phyloP scores from a whole-genome alignment of 208 protist species.

The Crithidia expoeki region DNA sequence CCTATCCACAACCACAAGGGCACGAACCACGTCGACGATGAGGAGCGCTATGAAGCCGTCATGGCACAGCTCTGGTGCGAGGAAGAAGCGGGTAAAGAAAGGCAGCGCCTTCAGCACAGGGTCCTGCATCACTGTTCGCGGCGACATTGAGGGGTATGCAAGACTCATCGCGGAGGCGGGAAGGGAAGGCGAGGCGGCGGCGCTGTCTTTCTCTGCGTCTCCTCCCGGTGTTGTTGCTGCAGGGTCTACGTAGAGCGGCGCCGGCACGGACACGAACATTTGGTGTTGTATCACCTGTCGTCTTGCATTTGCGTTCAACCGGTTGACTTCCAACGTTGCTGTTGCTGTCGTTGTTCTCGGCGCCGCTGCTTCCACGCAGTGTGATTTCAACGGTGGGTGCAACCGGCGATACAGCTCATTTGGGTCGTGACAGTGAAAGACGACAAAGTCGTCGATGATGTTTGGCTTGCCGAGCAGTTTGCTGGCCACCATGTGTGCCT shows the following conservation, averaged over 20 bases:
- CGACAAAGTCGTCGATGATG: slow-evolving; percentile 67
- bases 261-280: slow-evolving; percentile 13
- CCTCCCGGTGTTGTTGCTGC: neutral
- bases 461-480: slow-evolving; percentile 48
- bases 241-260: slow-evolving; percentile 10
- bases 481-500: slow-evolving; percentile 52
- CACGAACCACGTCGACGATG: slow-evolving; percentile 67
- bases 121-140: slow-evolving; percentile 6
- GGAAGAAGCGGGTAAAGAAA: slow-evolving; percentile 67
- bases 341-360: neutral
- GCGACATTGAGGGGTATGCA: neutral
- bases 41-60: slow-evolving; percentile 62
- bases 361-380: neutral
- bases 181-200: neutral
- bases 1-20: slow-evolving; percentile 69
- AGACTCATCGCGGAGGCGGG: neutral
- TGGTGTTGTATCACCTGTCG: slow-evolving; percentile 14
- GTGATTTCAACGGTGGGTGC: neutral
- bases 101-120: slow-evolving; percentile 29
- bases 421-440: slow-evolving; percentile 37
- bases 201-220: neutral
- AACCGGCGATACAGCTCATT: slow-evolving; percentile 21
- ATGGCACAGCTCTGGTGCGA: slow-evolving; percentile 70
- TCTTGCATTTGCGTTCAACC: neutral
- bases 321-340: neutral